These are phyloP conservation scores for Beauveria asiatica DNA, from an alignment of 2,329 filamentous ascomycete species.

Conservation along the genomic window DNA sequence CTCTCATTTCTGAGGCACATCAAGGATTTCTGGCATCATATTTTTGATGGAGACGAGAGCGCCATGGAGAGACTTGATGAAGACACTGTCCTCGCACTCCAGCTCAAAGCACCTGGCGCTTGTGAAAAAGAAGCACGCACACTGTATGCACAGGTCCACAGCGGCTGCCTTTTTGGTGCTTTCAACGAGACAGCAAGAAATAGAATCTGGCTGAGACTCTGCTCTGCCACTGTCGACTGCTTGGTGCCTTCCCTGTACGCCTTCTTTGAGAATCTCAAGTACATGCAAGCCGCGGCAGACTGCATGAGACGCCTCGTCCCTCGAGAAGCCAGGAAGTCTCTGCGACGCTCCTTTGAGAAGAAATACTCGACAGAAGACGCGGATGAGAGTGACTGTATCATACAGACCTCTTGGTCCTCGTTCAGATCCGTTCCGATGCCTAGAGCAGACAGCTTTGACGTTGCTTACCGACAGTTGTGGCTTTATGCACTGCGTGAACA, in stretches of 20 bases:
- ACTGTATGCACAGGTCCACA: conserved; percentile 21
- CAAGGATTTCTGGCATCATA: conserved; percentile 23
- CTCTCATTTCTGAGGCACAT: conserved; percentile 24
- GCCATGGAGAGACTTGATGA: conserved; percentile 22
- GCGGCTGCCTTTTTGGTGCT: conserved; percentile 23
- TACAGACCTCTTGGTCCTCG: conserved; percentile 7
- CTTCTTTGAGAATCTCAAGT: conserved; percentile 30
- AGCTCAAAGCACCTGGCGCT: conserved; percentile 23
- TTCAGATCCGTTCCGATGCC: background rate
- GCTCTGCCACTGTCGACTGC: conserved; percentile 14
- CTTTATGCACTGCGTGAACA: conserved; percentile 11
- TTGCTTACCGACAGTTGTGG: conserved; percentile 12
- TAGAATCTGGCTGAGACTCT: conserved; percentile 22
- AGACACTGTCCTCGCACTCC: conserved; percentile 22
- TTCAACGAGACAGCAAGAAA: conserved; percentile 22
- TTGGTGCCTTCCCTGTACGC: conserved; percentile 27
- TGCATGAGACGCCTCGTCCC: conserved; percentile 11
- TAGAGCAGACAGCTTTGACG: conserved; percentile 7
- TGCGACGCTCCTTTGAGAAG: conserved; percentile 6
- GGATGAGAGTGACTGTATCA: conserved; percentile 1
- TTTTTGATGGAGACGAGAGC: conserved; percentile 20
- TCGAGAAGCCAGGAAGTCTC: background rate
- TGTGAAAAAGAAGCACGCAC: conserved; percentile 18
- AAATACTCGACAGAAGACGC: background rate
- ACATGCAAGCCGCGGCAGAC: conserved; percentile 18